Evolutionary conservation across 371 early-diverging fungal species (phyloP).

Genomic region (Mortierella sp.): DNA sequence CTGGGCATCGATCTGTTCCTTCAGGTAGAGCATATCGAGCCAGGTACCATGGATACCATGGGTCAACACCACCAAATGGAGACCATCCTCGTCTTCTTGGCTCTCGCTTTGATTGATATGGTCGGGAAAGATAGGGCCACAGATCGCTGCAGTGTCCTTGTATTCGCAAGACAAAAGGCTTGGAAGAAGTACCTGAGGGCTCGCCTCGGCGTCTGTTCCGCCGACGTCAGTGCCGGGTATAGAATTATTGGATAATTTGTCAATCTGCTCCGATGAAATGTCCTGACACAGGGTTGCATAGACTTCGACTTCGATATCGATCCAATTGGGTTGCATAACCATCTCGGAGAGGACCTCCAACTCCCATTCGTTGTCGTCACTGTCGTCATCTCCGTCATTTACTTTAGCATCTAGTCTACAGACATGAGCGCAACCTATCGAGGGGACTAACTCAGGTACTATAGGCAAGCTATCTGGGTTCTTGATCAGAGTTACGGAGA

Average conservation of each 20-base stretch:
- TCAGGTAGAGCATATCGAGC: slow-evolving; percentile 59
- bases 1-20: slow-evolving; percentile 56
- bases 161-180: slow-evolving; percentile 34
- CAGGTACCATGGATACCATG: slow-evolving; percentile 59
- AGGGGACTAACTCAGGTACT: slow-evolving; percentile 35
- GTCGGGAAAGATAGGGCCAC: slow-evolving; percentile 34
- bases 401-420: slow-evolving; percentile 33
- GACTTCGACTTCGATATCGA: slow-evolving; percentile 45
- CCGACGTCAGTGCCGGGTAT: background rate
- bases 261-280: background rate
- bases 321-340: slow-evolving; percentile 41
- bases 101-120: background rate
- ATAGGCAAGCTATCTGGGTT: slow-evolving; percentile 37
- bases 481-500: slow-evolving; percentile 33
- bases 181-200: slow-evolving; percentile 30
- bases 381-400: background rate
- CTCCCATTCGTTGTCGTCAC: slow-evolving; percentile 47
- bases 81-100: slow-evolving; percentile 14
- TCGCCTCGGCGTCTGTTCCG: slow-evolving; percentile 10
- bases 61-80: slow-evolving; percentile 57
- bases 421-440: slow-evolving; percentile 41
- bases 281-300: slow-evolving; percentile 17
- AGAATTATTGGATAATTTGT: background rate
- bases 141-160: slow-evolving; percentile 45
- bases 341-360: slow-evolving; percentile 55